Percentiles rank a stretch among this genome's conserved stretches.
phyloP scores from a whole-genome alignment of 202 grass and related monocot genomes.

The Panicum virgatum region DNA sequence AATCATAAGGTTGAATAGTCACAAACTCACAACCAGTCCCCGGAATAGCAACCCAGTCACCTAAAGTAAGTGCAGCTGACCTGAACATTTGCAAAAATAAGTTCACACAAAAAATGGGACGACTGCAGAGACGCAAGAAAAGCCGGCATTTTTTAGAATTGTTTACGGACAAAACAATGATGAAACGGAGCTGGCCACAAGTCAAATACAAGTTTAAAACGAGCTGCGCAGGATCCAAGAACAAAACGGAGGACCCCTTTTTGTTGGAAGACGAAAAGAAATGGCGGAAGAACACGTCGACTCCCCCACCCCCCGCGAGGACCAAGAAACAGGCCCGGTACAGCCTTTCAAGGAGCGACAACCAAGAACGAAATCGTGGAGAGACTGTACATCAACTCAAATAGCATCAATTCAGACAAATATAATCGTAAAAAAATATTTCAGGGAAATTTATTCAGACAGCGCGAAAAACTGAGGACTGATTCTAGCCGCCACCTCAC shows the following conservation, averaged over 20 bases:
- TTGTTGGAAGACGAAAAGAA: conserved; percentile 39
- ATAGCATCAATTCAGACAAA: neutral
- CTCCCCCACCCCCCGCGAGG: neutral
- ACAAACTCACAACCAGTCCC: neutral
- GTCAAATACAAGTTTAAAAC: conserved; percentile 20
- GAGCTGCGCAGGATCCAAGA: conserved; percentile 44
- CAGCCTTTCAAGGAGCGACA: conserved; percentile 11
- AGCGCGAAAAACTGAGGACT: neutral
- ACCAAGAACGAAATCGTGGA: conserved; percentile 7
- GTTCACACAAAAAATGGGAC: neutral
- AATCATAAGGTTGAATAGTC: neutral
- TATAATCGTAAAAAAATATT: neutral
- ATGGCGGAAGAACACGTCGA: conserved; percentile 10
- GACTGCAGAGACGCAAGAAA: neutral
- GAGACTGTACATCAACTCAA: neutral
- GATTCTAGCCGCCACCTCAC: neutral
- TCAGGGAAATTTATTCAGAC: neutral
- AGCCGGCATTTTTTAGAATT: neutral
- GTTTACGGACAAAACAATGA: conserved; percentile 30
- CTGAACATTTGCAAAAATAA: neutral
- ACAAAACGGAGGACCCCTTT: conserved; percentile 18
- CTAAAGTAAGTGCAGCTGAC: neutral
- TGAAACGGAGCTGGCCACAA: conserved; percentile 29
- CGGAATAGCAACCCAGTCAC: neutral
- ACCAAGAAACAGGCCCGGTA: conserved; percentile 21